A percentile compares a stretch with the other conserved stretches of the same genome.
These are phyloP conservation scores for Suhomyces tanzawaensis DNA, from an alignment of 805 yeast species.

Conservation along the genomic window DNA sequence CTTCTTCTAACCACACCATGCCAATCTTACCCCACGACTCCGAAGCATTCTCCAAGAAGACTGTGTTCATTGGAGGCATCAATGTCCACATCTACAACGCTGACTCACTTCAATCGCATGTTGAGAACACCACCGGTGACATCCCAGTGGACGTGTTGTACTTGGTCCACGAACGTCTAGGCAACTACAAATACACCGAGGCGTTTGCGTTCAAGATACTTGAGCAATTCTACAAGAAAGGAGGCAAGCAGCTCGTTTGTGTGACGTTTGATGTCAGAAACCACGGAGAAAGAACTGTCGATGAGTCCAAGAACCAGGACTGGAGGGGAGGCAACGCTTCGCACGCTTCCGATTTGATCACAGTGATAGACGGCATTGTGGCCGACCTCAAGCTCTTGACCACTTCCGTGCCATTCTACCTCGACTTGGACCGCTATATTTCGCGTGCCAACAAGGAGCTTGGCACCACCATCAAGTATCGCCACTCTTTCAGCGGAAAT, in stretches of 20 bases:
- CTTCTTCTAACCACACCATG: neutral
- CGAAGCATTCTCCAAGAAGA: conserved; percentile 6
- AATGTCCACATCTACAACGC: conserved; percentile 43
- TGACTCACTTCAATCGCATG: conserved; percentile 24
- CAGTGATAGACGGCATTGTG: conserved; percentile 47
- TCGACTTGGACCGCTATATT: conserved; percentile 31
- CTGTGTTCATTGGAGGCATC: conserved; percentile 45
- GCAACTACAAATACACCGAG: conserved; percentile 37
- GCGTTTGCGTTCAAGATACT: conserved; percentile 39
- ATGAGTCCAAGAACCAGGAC: conserved; percentile 31
- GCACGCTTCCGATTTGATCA: conserved; percentile 52
- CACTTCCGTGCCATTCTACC: conserved; percentile 43
- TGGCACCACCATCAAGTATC: conserved; percentile 23
- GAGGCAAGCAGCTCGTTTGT: conserved; percentile 33
- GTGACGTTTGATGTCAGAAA: conserved; percentile 54
- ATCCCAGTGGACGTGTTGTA: conserved; percentile 41
- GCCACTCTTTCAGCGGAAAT: conserved; percentile 46
- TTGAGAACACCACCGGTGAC: conserved; percentile 15
- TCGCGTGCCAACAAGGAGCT: conserved; percentile 13
- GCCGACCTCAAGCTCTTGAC: conserved; percentile 44
- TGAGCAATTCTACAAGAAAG: conserved; percentile 22
- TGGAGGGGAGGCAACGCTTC: conserved; percentile 49
- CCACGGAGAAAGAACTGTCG: conserved; percentile 50
- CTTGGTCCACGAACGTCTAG: conserved; percentile 47
- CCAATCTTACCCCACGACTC: conserved; percentile 9